Percentiles rank a stretch among this genome's conserved stretches.
phyloP scores from a whole-genome alignment of 2,329 filamentous ascomycete genomes.

The Trichophyton simii region DNA sequence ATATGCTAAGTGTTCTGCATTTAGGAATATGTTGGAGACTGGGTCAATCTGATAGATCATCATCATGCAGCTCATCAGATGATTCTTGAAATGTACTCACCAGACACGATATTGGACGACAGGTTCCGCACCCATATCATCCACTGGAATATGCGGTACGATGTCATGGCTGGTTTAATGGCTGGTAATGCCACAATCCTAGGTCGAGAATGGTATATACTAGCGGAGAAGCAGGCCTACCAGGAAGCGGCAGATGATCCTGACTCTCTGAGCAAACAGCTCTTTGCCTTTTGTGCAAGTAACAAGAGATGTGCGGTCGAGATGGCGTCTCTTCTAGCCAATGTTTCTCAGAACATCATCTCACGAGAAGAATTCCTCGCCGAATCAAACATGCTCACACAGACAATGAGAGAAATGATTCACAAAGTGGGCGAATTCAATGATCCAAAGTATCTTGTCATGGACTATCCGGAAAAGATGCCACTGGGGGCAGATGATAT shows the following conservation, averaged over 20 bases:
- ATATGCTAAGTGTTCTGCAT: constrained; percentile 11
- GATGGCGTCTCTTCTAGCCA: constrained; percentile 64
- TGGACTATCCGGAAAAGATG: constrained; percentile 46
- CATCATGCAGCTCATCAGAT: constrained; percentile 81
- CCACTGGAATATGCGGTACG: constrained; percentile 83
- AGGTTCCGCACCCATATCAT: constrained; percentile 61
- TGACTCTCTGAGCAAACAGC: constrained; percentile 50
- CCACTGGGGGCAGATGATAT: constrained; percentile 51
- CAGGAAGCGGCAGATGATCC: constrained; percentile 49
- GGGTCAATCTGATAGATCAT: constrained; percentile 85
- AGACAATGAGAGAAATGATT: constrained; percentile 30
- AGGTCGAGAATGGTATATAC: constrained; percentile 63
- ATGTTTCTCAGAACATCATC: constrained; percentile 52
- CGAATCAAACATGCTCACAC: constrained; percentile 47
- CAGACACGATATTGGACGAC: constrained; percentile 59
- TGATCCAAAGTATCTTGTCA: constrained; percentile 51
- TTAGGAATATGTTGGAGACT: constrained; percentile 89
- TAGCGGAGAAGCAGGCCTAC: constrained; percentile 50
- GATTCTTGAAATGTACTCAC: constrained; percentile 63
- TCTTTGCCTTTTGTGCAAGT: constrained; percentile 53
- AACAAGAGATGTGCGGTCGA: constrained; percentile 66
- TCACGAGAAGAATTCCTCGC: constrained; percentile 50
- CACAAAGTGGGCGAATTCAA: constrained; percentile 50
- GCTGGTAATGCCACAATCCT: constrained; percentile 64
- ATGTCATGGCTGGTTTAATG: constrained; percentile 72